Base-by-base conservation (phyloP, 345 rosid species). In the Turritis glabra region DNA sequence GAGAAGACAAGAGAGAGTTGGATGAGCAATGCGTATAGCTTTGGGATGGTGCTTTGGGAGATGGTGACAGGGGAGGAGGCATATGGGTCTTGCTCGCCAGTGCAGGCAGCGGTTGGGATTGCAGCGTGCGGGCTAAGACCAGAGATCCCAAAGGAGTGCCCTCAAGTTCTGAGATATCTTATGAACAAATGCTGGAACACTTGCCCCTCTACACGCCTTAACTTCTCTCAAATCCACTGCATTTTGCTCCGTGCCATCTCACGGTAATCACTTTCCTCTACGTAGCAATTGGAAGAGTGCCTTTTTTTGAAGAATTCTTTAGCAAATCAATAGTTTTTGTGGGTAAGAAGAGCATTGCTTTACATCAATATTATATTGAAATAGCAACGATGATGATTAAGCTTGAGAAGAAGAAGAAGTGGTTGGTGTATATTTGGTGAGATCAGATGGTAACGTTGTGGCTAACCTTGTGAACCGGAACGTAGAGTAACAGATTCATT, bases 61-160 rank as follows among this genome's bases (percentile, higher is more conserved):
- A 90, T 88, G 97, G 90, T 95, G 71, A 83, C 96, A 1, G 98
- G 97, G 10, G 97, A 95, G 81, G 87, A 89, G 8, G 99, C 97
- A 2, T 95, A 95, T 67, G 80, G 89, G 5, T 80, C 90, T 60
- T 92, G 85, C 81, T 95, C 99, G 23, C 99, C 97, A 1, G 97
- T 95, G 64, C 99, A 95, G 71, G 97, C 97, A 3, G 97, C 97
- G 0, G 99, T 95, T 8, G 99, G 96, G 38, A 92, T 95, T 47
- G 99, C 99, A 66, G 97, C 99, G 33, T 92, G 97, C 38, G 94
- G 97, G 21, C 81, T 95, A 37, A 83, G 99, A 80, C 99, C 99
- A 0, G 99, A 95, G 19, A 90, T 92, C 67, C 97, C 99, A 3
- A 89, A 92, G 80, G 99, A 92, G 65, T 95, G 97, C 71, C 98